Base-by-base conservation (phyloP, 768 basidiomycete genomes). In the Dendrothele bispora region DNA sequence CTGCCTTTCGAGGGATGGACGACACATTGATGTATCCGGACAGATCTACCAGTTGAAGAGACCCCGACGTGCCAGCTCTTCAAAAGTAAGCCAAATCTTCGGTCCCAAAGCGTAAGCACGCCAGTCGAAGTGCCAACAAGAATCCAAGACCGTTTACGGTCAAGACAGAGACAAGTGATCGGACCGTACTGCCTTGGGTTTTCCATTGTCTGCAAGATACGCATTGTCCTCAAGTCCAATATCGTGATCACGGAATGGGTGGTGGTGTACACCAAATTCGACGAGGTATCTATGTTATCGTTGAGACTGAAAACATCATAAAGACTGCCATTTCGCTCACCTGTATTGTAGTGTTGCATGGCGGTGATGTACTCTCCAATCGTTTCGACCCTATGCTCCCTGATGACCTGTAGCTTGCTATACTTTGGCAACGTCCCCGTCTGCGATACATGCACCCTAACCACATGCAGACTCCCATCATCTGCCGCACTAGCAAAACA, bases 31-130 rank as follows among this genome's bases (percentile, higher is more conserved):
- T 90, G 78, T 20, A 95, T 79, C 29, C 81, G 77, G 2, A 75
- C 76, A 6, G 75, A 71, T 30, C 73, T 67, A 2, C 80, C 80
- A 2, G 71, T 69, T 10, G 75, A 70, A 3, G 79, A 74, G 5
- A 73, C 72, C 8, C 83, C 83, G 6, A 83, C 83, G 58, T 83
- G 82, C 95, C 95, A 98, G 50, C 84, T 90, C 63, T 88, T 89
- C 53, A 98, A 73, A 4, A 88, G 71, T 17, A 98, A 71, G 1
- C 95, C 94, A 55, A 98, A 99, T 8, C 95, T 86, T 35, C 92
- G 82, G 68, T 99, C 97, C 94, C 95, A 99, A 3, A 99, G 74
- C 0, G 89, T 84, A 11, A 98, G 69, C 12, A 87, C 81, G 5
- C 95, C 97, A 2, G 79, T 81, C 2, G 87, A 82, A 1, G 95